phyloP scores from a whole-genome alignment of 75 land plant species.

The Pinus tabuliformis region DNA sequence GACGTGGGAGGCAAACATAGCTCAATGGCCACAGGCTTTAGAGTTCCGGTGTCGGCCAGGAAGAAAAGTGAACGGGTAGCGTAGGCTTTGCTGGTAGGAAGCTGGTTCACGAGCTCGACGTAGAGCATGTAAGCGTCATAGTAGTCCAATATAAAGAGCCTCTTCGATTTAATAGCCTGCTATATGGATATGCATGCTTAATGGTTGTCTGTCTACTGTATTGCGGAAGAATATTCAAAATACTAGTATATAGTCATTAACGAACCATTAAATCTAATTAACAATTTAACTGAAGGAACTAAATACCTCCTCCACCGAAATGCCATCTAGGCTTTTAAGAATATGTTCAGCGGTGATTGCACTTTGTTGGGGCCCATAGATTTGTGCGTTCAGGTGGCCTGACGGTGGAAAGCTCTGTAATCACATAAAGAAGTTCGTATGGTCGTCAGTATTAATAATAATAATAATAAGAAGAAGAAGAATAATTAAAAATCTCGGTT shows the following conservation, averaged over 20 bases:
- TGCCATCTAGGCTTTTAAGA: slow-evolving; percentile 17
- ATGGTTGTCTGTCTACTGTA: too few relatives aligned
- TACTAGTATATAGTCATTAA: too few relatives aligned
- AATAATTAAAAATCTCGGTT: neutral
- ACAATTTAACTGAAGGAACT: slow-evolving; percentile 14
- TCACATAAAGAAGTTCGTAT: too few relatives aligned
- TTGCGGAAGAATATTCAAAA: too few relatives aligned
- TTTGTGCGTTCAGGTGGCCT: neutral
- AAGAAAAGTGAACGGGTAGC: slow-evolving; percentile 36
- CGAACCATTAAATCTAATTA: too few relatives aligned
- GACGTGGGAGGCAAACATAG: slow-evolving; percentile 22
- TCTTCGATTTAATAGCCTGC: slow-evolving; percentile 55
- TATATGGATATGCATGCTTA: too few relatives aligned
- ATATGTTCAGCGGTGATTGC: slow-evolving; percentile 14
- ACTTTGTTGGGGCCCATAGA: slow-evolving; percentile 9
- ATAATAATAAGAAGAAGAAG: neutral
- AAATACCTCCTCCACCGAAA: slow-evolving; percentile 19
- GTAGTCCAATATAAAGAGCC: slow-evolving; percentile 64
- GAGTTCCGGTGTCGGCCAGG: slow-evolving; percentile 13
- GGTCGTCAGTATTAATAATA: neutral
- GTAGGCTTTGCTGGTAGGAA: slow-evolving; percentile 8
- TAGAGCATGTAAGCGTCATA: slow-evolving; percentile 64
- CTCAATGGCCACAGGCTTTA: slow-evolving; percentile 43
- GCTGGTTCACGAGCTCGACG: slow-evolving; percentile 46
- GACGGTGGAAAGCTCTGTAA: slow-evolving; percentile 2